Percentiles rank a stretch among this genome's conserved stretches.
Conservation (phyloP, 352 stramenopile species). For the Plasmopara viticola region DNA sequence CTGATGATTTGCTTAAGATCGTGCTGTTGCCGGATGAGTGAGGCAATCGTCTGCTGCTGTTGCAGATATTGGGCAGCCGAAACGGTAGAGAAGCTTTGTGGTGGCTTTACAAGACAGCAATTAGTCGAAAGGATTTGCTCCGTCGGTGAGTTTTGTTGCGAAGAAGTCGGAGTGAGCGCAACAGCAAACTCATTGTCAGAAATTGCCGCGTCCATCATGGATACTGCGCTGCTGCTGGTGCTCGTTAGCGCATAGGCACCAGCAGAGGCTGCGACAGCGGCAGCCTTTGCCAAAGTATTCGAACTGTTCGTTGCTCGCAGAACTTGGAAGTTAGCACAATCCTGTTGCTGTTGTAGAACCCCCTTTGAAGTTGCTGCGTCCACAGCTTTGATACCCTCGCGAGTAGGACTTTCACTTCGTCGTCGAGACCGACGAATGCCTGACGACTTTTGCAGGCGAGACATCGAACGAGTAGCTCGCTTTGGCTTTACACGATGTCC, state of each 20-base stretch:
- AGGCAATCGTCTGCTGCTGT: conserved; percentile 78
- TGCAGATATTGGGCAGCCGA: conserved; percentile 67
- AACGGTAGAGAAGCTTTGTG: conserved; percentile 61
- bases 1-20: conserved; percentile 79
- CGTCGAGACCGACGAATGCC: conserved; percentile 24
- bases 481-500: conserved; percentile 24
- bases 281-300: conserved; percentile 7
- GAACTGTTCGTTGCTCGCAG: conserved; percentile 10
- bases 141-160: conserved; percentile 8
- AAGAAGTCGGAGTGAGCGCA: conserved; percentile 5
- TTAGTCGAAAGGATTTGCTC: conserved; percentile 15
- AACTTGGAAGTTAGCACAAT: conserved; percentile 10
- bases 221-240: neutral
- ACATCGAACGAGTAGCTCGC: conserved; percentile 34
- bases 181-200: conserved; percentile 11
- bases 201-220: conserved; percentile 5
- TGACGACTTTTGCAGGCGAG: conserved; percentile 23
- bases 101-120: conserved; percentile 11
- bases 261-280: conserved; percentile 1
- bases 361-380: conserved; percentile 14
- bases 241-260: conserved; percentile 2
- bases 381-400: conserved; percentile 16
- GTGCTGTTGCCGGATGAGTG: conserved; percentile 72
- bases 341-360: conserved; percentile 21
- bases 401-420: conserved; percentile 45